Percentiles rank a stretch among this genome's conserved stretches.
Evolutionary conservation across 345 rosid genomes (phyloP).

Genomic region (Triadica sebifera): DNA sequence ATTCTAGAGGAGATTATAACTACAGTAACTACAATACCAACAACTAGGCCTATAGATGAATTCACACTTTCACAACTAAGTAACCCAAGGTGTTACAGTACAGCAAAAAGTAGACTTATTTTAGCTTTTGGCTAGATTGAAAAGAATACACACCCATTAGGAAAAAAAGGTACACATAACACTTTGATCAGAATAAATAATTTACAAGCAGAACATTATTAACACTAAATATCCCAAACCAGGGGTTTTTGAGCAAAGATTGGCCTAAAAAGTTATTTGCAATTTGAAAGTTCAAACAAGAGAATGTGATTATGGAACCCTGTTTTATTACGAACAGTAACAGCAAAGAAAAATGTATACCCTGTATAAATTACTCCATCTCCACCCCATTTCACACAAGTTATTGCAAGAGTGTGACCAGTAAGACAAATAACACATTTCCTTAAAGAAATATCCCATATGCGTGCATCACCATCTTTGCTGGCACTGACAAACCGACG

Average conservation of each 20-base stretch:
- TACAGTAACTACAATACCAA: neutral
- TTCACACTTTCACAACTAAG: neutral
- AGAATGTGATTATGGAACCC: neutral
- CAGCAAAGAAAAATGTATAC: conserved; percentile 31
- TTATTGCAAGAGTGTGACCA: conserved; percentile 90
- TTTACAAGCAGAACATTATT: neutral
- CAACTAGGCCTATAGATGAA: neutral
- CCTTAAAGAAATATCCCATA: conserved; percentile 77
- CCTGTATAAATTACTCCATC: conserved; percentile 91
- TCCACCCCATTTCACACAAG: conserved; percentile 99
- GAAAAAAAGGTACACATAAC: neutral
- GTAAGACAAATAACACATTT: conserved; percentile 73
- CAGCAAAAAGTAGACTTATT: neutral
- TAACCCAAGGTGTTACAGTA: neutral
- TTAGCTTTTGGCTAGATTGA: neutral
- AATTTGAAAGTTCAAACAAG: neutral
- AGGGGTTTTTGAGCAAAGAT: neutral
- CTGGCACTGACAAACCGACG: conserved; percentile 93
- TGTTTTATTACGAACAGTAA: neutral
- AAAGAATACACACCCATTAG: neutral
- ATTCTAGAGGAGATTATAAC: neutral
- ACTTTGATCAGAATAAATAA: neutral
- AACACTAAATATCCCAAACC: neutral
- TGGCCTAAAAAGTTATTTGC: neutral
- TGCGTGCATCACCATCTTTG: conserved; percentile 98